Conservation (phyloP, 768 basidiomycete species). For the Tulasnella sp. region DNA sequence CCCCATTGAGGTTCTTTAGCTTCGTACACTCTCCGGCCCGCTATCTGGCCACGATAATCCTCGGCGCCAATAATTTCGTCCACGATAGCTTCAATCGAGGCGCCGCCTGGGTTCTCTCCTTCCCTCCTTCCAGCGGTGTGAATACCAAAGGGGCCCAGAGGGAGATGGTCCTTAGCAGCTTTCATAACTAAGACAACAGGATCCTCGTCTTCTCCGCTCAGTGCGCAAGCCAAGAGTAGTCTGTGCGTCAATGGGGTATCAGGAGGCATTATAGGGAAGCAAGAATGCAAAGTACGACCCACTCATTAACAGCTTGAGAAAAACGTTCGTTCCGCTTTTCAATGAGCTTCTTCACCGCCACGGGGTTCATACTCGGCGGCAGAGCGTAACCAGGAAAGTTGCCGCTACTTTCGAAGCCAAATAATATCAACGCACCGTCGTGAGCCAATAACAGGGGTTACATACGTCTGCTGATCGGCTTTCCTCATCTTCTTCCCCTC, state of each 20-base stretch:
- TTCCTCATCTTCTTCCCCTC: constrained; percentile 29
- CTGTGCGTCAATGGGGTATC: constrained; percentile 29
- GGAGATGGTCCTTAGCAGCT: constrained; percentile 61
- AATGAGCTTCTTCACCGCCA: constrained; percentile 56
- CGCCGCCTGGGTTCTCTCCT: constrained; percentile 35
- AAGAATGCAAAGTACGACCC: constrained; percentile 18
- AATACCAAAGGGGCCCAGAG: constrained; percentile 42
- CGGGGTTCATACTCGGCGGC: constrained; percentile 40
- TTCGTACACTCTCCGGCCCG: constrained; percentile 42
- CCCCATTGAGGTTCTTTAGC: constrained; percentile 46
- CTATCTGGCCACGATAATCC: constrained; percentile 67
- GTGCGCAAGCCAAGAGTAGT: constrained; percentile 44
- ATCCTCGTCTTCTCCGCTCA: constrained; percentile 37
- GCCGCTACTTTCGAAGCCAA: constrained; percentile 23
- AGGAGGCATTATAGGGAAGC: neutral
- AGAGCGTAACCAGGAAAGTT: constrained; percentile 23
- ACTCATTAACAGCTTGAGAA: constrained; percentile 59
- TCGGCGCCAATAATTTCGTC: constrained; percentile 44
- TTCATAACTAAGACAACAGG: constrained; percentile 51
- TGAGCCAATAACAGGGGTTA: constrained; percentile 15
- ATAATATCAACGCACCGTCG: constrained; percentile 18
- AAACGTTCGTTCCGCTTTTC: constrained; percentile 61
- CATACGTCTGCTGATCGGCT: constrained; percentile 9
- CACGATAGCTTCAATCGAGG: constrained; percentile 48
- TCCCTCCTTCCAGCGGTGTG: neutral